phyloP scores from a whole-genome alignment of 441 rosid species.

The Dalechampia spathulata region DNA sequence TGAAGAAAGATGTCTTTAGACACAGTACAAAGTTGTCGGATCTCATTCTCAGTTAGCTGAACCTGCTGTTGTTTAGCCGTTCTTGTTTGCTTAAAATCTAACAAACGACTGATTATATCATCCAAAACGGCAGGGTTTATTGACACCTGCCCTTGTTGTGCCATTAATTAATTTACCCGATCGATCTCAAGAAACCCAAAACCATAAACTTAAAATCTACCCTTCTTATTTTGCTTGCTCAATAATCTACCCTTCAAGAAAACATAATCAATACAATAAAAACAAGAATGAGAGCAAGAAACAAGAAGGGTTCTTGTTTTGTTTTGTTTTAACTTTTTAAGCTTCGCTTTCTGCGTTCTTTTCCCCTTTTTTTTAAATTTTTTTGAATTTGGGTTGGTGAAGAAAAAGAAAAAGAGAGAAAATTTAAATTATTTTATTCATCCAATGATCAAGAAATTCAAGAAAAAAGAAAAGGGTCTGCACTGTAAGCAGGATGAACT shows the following conservation, averaged over 20 bases:
- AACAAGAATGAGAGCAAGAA: not conserved
- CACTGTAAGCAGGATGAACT: too few species aligned
- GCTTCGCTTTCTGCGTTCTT: not conserved
- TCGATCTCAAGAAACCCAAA: conserved; percentile 1
- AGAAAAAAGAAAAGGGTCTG: too few species aligned
- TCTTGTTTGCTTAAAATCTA: conserved; percentile 63
- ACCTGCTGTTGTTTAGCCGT: conserved; percentile 60
- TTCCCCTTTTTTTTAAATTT: not conserved
- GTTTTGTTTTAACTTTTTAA: not conserved
- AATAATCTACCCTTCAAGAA: too few species aligned
- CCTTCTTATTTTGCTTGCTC: too few species aligned
- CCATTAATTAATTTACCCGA: conserved; percentile 28
- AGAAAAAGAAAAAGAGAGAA: not conserved
- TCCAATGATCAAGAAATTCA: too few species aligned
- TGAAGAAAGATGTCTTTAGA: conserved; percentile 71
- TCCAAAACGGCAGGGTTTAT: conserved; percentile 65
- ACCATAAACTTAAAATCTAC: not conserved
- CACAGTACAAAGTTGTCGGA: conserved; percentile 71
- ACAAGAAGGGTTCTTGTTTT: not conserved
- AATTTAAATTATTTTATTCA: too few species aligned
- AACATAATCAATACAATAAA: too few species aligned
- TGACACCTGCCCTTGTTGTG: conserved; percentile 42
- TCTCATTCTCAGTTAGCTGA: conserved; percentile 80
- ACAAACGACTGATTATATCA: conserved; percentile 57
- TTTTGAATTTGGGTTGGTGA: conserved; percentile 4